phyloP scores from a whole-genome alignment of 306 rosid species.

The Trichosanthes truncata region DNA sequence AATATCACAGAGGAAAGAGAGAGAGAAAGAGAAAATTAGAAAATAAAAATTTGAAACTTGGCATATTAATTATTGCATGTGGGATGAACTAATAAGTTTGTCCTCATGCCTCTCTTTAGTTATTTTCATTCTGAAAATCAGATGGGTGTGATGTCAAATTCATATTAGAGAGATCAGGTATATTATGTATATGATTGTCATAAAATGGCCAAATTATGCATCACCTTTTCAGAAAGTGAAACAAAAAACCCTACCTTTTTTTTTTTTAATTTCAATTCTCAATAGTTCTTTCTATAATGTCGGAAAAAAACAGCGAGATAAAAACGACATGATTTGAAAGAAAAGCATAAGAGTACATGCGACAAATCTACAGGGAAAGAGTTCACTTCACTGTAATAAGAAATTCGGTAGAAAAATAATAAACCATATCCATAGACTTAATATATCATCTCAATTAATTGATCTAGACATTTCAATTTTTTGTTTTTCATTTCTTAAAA shows the following conservation, averaged over 20 bases:
- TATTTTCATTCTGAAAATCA: conserved; percentile 11
- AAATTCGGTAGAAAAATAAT: too few species aligned
- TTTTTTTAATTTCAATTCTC: not conserved
- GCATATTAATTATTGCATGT: conserved; percentile 11
- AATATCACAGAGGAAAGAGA: not conserved
- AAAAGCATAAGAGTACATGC: too few species aligned
- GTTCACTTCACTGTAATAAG: not conserved
- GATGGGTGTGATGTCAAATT: conserved; percentile 9
- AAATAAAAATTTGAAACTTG: not conserved
- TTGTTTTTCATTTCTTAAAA: too few species aligned
- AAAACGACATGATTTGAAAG: too few species aligned
- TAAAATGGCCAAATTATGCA: not conserved
- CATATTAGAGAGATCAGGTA: not conserved
- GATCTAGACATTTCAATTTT: too few species aligned
- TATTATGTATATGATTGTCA: not conserved
- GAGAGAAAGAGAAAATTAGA: not conserved
- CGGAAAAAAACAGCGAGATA: too few species aligned
- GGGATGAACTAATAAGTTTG: conserved; percentile 14
- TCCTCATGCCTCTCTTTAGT: conserved; percentile 11
- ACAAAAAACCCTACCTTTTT: not conserved
- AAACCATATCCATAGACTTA: too few species aligned
- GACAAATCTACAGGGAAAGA: not conserved
- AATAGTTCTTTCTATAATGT: not conserved
- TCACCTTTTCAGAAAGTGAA: not conserved
- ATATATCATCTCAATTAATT: too few species aligned